Percentiles rank a stretch among this genome's conserved stretches.
Conservation (phyloP, 768 basidiomycete genomes). For the Phylloporus sp. region DNA sequence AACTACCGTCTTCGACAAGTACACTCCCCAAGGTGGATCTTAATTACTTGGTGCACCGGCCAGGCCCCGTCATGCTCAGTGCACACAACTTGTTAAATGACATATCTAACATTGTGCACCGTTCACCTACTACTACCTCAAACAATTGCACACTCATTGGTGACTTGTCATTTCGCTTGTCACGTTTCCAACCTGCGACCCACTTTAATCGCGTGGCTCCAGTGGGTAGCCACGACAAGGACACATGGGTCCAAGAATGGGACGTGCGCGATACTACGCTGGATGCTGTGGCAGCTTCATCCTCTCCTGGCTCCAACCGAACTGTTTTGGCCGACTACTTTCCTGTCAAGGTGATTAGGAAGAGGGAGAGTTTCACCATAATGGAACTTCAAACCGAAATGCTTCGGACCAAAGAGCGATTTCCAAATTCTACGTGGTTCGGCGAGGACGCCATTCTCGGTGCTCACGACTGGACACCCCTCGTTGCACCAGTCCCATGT, state of each 20-base stretch:
- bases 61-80: slow-evolving; percentile 6
- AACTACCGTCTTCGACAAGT: neutral
- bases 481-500: slow-evolving; percentile 3
- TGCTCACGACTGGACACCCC: slow-evolving; percentile 1
- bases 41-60: slow-evolving; percentile 8
- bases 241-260: slow-evolving; percentile 18
- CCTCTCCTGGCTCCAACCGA: slow-evolving; percentile 10
- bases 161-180: slow-evolving; percentile 3
- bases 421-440: neutral
- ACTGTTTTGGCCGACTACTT: neutral
- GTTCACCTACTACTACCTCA: neutral
- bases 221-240: slow-evolving; percentile 23
- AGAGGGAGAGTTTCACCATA: neutral
- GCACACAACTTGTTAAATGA: slow-evolving; percentile 5
- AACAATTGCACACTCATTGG: neutral
- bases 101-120: slow-evolving; percentile 4
- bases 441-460: neutral
- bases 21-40: slow-evolving; percentile 2
- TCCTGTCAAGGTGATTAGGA: neutral
- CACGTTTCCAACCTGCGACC: slow-evolving; percentile 7
- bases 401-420: neutral
- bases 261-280: slow-evolving; percentile 7
- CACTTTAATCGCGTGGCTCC: slow-evolving; percentile 19
- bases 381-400: slow-evolving; percentile 7
- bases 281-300: slow-evolving; percentile 7